Conservation (phyloP, 129 eudicot genomes). For the sunflower (Helianthus annuus) region HanXRQr2.0-SUNRISE NC_035440.2:18624775-18625274, state of each 20-base stretch:
- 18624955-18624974: conserved; percentile 37
- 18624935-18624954: conserved; percentile 25
- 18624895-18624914: conserved; percentile 44
- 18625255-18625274: conserved; percentile 1
- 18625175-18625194: conserved; percentile 34
- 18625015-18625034: conserved; percentile 8
- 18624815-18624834: not conserved
- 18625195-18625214: conserved; percentile 37
- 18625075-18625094: conserved; percentile 27
- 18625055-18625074: conserved; percentile 28
- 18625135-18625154: conserved; percentile 35
- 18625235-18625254: conserved; percentile 24
- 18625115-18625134: conserved; percentile 18
- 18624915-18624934: conserved; percentile 23
- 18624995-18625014: conserved; percentile 20
- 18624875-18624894: conserved; percentile 36
- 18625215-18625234: conserved; percentile 20
- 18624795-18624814: conserved; percentile 27
- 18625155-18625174: conserved; percentile 39
- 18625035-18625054: conserved; percentile 22
- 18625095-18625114: conserved; percentile 26
- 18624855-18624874: conserved; percentile 5
- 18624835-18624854: conserved; percentile 21
- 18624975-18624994: conserved; percentile 46
- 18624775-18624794: conserved; percentile 24